Evolutionary conservation across 2,329 filamentous ascomycete genomes (phyloP), one percentile per base, ranked within the genome.

Genomic region (Xylariomycetidae sp.): DNA sequence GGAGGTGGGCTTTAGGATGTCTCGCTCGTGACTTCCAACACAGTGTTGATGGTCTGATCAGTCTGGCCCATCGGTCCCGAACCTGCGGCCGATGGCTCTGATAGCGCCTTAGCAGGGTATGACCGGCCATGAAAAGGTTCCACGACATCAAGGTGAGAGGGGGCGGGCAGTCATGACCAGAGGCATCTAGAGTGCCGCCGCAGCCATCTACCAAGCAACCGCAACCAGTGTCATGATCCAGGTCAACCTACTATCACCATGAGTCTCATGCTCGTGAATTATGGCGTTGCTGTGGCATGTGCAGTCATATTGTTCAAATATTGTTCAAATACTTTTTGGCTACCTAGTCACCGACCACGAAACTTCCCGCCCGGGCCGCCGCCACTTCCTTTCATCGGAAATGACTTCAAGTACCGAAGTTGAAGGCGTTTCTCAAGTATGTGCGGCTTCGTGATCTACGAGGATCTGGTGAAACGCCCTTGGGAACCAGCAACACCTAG

Each of bases 321-420:
- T 29, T 34, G 10, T 29, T 24, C 29, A 37, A 24, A 17, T 32
- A 32, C 18, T 37, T 27, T 14, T n/a, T n/a, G n/a, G n/a, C 24
- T 33, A 5, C 25, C 31, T 20, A 38, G 35, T 25, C 19, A 25
- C 10, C 35, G 35, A 10, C 35, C 35, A 17, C 13, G 25, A 16
- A 19, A 38, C n/a, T 38, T 30, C 18, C 27, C 27, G 3, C 27
- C 27, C 17, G 27, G 27, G 10, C 27, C 27, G 10, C 17, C 27
- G 14, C 18, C 27, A 29, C 15, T 29, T 18, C 27, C 27, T n/a
- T 29, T 29, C 17, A 20, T 29, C 19, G 27, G 27, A 14, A 29
- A 29, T 19, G 19, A 18, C 13, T 7, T 6, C 27, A 29, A 19
- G 14, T 29, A 3, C 27, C 27, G 12, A 17, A 17, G 10, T 10